Base-by-base conservation (phyloP, 805 yeast species). In the Clavispora asparagi region DNA sequence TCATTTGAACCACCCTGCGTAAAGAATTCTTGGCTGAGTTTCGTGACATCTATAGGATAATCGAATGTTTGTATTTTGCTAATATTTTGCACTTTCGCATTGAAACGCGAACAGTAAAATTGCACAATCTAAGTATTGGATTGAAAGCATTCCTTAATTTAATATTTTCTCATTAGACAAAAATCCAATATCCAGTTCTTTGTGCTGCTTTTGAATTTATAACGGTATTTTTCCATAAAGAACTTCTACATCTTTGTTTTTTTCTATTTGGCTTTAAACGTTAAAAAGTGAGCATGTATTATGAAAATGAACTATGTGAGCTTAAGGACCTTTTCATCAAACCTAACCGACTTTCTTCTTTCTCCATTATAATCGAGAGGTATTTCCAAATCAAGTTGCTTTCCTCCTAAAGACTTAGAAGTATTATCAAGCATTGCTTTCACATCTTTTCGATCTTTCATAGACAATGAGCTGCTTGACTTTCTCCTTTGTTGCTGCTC, bases 261-360 rank as follows among this genome's bases (percentile, higher is more conserved):
- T 19, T 5, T 4, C 23, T n/a, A n/a, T 5, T 19, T 19, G 23
- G 3, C 23, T 5, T 19, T 19, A 19, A 5, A 19, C 23, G 23
- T n/a, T 19, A 19, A 19, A 19, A 19, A 19, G 23, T 19, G 23
- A 3, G 23, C 23, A 19, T 19, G 23, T 19, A 19, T 19, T 19
- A 19, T 5, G 23, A 19, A 19, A 19, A 19, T 19, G 23, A 19
- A 5, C 23, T 19, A 33, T 33, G 41, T 26, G 9, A 39, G 49
- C 28, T 47, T 49, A 7, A 48, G 67, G 9, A 83, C 87, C 47
- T 74, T 72, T 46, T 79, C 84, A 52, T 81, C 83, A 55, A 83
- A 83, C 52, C 87, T 68, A 2, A 83, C 87, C 6, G 85, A 79
- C 51, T 82, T 81, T 58, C 86, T 69, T 64, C 87, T 72, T 46